Evolutionary conservation across 176 grass and related monocot genomes (phyloP), one percentile per base, ranked within the genome.

Genomic region (Bolboschoenus planiculmis): DNA sequence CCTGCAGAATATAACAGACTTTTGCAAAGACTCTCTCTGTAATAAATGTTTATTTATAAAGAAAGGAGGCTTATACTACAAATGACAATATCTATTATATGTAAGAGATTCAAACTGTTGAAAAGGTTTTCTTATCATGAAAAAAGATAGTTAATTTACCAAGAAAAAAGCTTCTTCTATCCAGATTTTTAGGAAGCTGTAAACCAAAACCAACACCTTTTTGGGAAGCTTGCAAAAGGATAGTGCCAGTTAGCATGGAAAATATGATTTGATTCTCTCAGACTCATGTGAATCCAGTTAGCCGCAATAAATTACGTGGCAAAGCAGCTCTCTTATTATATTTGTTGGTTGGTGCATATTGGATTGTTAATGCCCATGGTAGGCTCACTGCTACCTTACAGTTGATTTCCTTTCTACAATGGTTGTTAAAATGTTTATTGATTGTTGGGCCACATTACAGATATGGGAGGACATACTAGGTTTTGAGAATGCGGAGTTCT

Each of bases 391-490:
- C 60, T 33, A 11, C 30, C 34, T 68, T 37, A 39, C 34, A 21
- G 18, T 71, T 72, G 37, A 44, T 44, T 36, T 72, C 64, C 27
- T 51, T 47, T 30, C 20, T 48, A 76, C 26, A 31, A 31, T 51
- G 5, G 23, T 44, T 48, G 10, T 51, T 50, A 7, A 31, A 51
- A 30, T 51, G 51, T 76, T 26, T 76, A 16, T 33, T 76, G 44
- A 50, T 51, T 72, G 21, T 30, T 37, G 11, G 72, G 44, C 42
- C 23, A 50, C 44, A 50, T 78, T 92, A 81, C 87, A 98, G 95
- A 95, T 98, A 95, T 98, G 95, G 95, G 95, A 98, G 85, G 95
- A 98, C 83, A 98, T 98, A 86, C 84, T 98, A 82, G 95, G 95
- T 84, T 98, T 98, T 84, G 95, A 95, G 83, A 98, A 98, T 84